phyloP scores from a whole-genome alignment of 495 filamentous ascomycete species.

The Xylaria flabelliformis region DNA sequence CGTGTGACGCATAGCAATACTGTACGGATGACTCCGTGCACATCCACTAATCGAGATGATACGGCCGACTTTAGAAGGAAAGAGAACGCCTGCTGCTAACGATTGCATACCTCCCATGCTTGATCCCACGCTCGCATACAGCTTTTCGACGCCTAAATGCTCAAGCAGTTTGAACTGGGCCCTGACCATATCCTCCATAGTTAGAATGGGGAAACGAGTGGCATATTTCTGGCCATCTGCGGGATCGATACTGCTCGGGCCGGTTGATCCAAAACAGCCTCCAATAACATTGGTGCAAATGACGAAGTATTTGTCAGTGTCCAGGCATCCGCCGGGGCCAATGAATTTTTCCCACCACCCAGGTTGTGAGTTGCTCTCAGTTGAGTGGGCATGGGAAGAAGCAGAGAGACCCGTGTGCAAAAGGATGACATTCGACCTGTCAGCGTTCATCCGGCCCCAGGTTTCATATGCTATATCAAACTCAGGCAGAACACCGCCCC shows the following conservation, averaged over 20 bases:
- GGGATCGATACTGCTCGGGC: slow-evolving; percentile 86
- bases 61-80: slow-evolving; percentile 77
- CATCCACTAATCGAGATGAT: slow-evolving; percentile 93
- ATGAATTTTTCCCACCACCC: slow-evolving; percentile 99
- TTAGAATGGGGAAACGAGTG: slow-evolving; percentile 95
- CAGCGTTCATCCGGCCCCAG: slow-evolving; percentile 83
- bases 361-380: slow-evolving; percentile 78
- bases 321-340: slow-evolving; percentile 81
- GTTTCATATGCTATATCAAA: slow-evolving; percentile 93
- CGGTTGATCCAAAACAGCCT: slow-evolving; percentile 95
- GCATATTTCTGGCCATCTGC: slow-evolving; percentile 88
- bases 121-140: slow-evolving; percentile 92
- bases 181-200: slow-evolving; percentile 96
- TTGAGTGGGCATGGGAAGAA: slow-evolving; percentile 94
- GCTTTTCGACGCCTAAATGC: slow-evolving; percentile 72
- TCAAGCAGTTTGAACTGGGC: slow-evolving; percentile 94
- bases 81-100: slow-evolving; percentile 86
- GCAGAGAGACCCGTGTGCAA: slow-evolving; percentile 94
- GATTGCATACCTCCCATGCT: slow-evolving; percentile 99
- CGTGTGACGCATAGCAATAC: slow-evolving; percentile 98
- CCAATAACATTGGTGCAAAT: slow-evolving; percentile 98
- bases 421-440: slow-evolving; percentile 88
- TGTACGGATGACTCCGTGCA: slow-evolving; percentile 94
- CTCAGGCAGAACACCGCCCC: slow-evolving; percentile 85
- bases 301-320: slow-evolving; percentile 90